Evolutionary conservation across 768 basidiomycete genomes (phyloP), one percentile per base, ranked within the genome.

Genomic region (Punctularia strigosozonata): DNA sequence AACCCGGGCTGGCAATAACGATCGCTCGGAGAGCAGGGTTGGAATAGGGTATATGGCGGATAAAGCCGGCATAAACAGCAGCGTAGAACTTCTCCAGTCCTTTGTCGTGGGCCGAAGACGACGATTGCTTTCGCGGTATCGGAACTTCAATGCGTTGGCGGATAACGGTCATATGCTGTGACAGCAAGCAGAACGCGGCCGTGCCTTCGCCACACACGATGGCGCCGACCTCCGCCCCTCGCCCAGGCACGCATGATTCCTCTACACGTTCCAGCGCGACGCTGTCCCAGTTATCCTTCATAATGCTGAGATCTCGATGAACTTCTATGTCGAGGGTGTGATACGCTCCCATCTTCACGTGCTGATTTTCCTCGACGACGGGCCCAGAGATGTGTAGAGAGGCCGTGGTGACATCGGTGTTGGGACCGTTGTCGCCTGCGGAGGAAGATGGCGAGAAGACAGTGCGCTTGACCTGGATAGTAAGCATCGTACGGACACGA

Each of bases 1-100:
- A 99, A 1, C 95, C 95, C 6, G 95, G 95, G 47, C 87, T 91
- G 4, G 95, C 95, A 51, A 99, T 83, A 34, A 99, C 87, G 50
- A 99, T 87, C 3, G 85, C 94, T 31, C 81, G 81, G 31, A 98
- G 65, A 23, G 71, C 67, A 1, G 67, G 69, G 44, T 71, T 77
- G 17, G 72, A 63, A 50, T 79, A 95, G 3, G 95, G 92, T 46
- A 99, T 84, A 55, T 97, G 89, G 14, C 94, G 75, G 4, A 89
- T 57, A 49, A 98, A 86, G 0, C 87, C 76, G 19, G 89, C 76
- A 52, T 86, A 98, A 2, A 98, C 60, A 10, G 78, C 74, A n/a
- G 71, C 65, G 52, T 91, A 84, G 61, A 92, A 99, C 45, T 72
- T 83, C 13, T 65, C 52, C 54, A 94, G 67, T 1, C 88, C 92